Base-by-base conservation (phyloP, 2,329 filamentous ascomycete genomes). In the Pseudocercospora crystallina region DNA sequence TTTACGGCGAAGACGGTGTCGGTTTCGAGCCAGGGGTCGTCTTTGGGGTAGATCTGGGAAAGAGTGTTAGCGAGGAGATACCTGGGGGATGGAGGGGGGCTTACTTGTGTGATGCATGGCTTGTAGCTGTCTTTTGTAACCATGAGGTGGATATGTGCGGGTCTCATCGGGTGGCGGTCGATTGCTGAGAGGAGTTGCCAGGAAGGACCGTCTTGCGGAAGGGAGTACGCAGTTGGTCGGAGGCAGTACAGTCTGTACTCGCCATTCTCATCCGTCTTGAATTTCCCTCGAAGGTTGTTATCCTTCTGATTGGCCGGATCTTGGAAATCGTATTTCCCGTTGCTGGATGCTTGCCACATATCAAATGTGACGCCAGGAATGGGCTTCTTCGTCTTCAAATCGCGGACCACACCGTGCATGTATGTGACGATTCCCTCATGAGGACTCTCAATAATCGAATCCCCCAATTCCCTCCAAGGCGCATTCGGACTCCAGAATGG, bases 271-370 rank as follows among this genome's bases (percentile, higher is more conserved):
- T 88, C 80, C 57, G 84, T 81, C 61, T 78, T 80, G 76, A 89
- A 89, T 75, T 89, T 89, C 68, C 86, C 86, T 37, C 86, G 81
- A 36, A 89, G 77, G 76, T 90, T 90, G 79, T 89, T 86, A 66
- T 82, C 81, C 43, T 74, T 73, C 76, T 89, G 85, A 72, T 82
- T 83, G 49, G 84, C 79, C 0, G 84, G 85, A 69, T 89, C 86
- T 71, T 87, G 84, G 77, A 86, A 68, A 50, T 68, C 65, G 76
- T 89, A 89, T 67, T 85, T 83, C 69, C 85, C 86, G 73, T 89
- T 89, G 69, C 84, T 77, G 59, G 81, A 85, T 43, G 86, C 85
- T 68, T 90, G 84, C 86, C 86, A 90, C 75, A 89, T 85, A 67
- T 90, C 87, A 63, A 90, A 82, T 57, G 87, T 83, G 60, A 85